These are phyloP conservation scores for Rhizophora mangle DNA, from an alignment of 345 rosid genomes.

Conservation along the genomic window DNA sequence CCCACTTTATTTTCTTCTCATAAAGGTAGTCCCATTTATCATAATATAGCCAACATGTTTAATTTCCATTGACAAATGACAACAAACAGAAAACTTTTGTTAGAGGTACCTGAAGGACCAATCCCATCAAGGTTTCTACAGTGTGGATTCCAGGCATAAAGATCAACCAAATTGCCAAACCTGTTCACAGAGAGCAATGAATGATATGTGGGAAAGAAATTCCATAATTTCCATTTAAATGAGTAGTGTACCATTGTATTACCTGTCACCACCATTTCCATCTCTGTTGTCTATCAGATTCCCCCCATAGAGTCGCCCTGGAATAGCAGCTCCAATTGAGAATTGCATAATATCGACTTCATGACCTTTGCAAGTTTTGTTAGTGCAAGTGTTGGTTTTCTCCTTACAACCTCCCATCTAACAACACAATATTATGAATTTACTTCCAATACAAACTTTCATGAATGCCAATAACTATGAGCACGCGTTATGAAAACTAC, in stretches of 20 bases:
- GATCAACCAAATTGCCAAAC: conserved; percentile 86
- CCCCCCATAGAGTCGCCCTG: conserved; percentile 94
- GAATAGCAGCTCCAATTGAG: conserved; percentile 93
- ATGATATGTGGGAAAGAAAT: background rate
- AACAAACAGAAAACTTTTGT: conserved; percentile 7
- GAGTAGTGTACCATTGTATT: conserved; percentile 2
- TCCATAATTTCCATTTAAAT: background rate
- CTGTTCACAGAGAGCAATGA: conserved; percentile 34
- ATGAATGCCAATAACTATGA: background rate
- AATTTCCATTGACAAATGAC: conserved; percentile 3
- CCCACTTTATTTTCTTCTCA: conserved; percentile 23
- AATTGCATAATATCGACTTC: conserved; percentile 99
- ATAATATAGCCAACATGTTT: conserved; percentile 3
- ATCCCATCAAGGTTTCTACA: conserved; percentile 83
- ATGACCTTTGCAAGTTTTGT: conserved; percentile 85
- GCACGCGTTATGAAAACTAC: background rate
- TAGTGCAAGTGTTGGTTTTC: conserved; percentile 58
- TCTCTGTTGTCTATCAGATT: conserved; percentile 66
- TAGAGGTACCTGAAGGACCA: conserved; percentile 79
- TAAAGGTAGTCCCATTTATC: conserved; percentile 19
- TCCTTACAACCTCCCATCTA: conserved; percentile 98
- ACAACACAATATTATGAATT: background rate
- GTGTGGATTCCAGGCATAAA: conserved; percentile 92
- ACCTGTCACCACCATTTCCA: conserved; percentile 98
- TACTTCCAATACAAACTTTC: conserved; percentile 4